phyloP scores from a whole-genome alignment of 2,329 filamentous ascomycete genomes.

The Pseudofabraea citricarpa region DNA sequence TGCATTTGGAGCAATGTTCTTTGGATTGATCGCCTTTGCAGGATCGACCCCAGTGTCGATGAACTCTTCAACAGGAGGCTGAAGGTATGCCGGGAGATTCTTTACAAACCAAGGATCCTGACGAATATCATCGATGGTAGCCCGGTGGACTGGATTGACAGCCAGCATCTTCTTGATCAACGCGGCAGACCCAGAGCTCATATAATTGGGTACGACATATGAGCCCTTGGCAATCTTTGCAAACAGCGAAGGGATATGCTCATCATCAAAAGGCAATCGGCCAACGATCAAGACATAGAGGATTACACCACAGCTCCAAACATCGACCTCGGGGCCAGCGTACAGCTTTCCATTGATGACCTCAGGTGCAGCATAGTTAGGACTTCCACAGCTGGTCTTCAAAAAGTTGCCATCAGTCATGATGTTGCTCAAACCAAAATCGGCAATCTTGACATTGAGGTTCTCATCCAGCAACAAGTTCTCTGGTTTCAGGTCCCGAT shows the following conservation, averaged over 20 bases:
- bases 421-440: constrained; percentile 98
- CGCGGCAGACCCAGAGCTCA: constrained; percentile 74
- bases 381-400: constrained; percentile 96
- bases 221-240: constrained; percentile 95
- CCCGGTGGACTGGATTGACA: constrained; percentile 89
- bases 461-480: constrained; percentile 92
- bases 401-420: constrained; percentile 99
- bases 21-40: constrained; percentile 82
- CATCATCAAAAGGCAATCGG: constrained; percentile 91
- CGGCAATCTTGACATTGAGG: constrained; percentile 97
- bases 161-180: constrained; percentile 92
- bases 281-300: constrained; percentile 78
- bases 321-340: constrained; percentile 94
- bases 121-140: constrained; percentile 89
- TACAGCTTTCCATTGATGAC: constrained; percentile 98
- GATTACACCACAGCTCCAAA: constrained; percentile 96
- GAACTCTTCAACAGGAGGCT: constrained; percentile 85
- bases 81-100: constrained; percentile 80
- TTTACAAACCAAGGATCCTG: constrained; percentile 91
- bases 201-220: constrained; percentile 88
- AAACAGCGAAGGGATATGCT: constrained; percentile 95
- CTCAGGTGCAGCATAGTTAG: constrained; percentile 96
- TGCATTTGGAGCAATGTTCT: constrained; percentile 74
- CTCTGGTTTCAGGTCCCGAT: constrained; percentile 95
- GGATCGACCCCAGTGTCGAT: constrained; percentile 91